These are phyloP conservation scores for Setaria italica DNA, from an alignment of 202 grass and related monocot species.

Conservation along the genomic window DNA sequence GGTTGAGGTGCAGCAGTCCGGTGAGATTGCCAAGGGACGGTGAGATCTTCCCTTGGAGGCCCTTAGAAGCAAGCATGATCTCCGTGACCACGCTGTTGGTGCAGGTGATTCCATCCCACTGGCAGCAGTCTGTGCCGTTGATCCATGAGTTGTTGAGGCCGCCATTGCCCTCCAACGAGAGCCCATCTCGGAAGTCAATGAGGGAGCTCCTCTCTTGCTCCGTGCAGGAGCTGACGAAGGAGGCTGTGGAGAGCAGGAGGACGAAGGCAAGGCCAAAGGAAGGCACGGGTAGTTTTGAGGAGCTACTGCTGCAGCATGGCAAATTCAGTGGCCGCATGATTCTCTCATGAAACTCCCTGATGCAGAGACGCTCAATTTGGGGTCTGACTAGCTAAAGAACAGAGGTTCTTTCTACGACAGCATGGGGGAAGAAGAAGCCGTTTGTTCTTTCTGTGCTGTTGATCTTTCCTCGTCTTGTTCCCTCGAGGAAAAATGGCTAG, in stretches of 20 bases:
- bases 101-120: slow-evolving; percentile 70
- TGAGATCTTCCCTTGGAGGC: slow-evolving; percentile 54
- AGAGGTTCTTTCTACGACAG: slow-evolving; percentile 20
- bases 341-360: slow-evolving; percentile 46
- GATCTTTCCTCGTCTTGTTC: slow-evolving; percentile 30
- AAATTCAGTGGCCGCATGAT: slow-evolving; percentile 48
- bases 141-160: slow-evolving; percentile 60
- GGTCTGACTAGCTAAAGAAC: slow-evolving; percentile 28
- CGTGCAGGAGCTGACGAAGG: slow-evolving; percentile 53
- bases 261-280: slow-evolving; percentile 11
- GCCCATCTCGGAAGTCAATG: slow-evolving; percentile 56
- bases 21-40: slow-evolving; percentile 61
- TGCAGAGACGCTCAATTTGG: slow-evolving; percentile 23
- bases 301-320: slow-evolving; percentile 30
- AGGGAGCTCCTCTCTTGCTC: slow-evolving; percentile 66
- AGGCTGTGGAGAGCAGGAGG: slow-evolving; percentile 38
- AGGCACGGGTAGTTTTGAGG: slow-evolving; percentile 15
- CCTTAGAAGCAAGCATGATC: slow-evolving; percentile 55
- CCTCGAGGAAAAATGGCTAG: slow-evolving; percentile 31
- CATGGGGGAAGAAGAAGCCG: slow-evolving; percentile 36
- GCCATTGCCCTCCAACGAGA: slow-evolving; percentile 14
- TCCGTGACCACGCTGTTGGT: slow-evolving; percentile 44
- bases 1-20: slow-evolving; percentile 55
- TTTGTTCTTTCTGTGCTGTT: slow-evolving; percentile 22
- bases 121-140: slow-evolving; percentile 68